A percentile compares a stretch with the other conserved stretches of the same genome.
Conservation (phyloP, 2,329 filamentous ascomycete species). For the Ceratocystis colombiana region DNA sequence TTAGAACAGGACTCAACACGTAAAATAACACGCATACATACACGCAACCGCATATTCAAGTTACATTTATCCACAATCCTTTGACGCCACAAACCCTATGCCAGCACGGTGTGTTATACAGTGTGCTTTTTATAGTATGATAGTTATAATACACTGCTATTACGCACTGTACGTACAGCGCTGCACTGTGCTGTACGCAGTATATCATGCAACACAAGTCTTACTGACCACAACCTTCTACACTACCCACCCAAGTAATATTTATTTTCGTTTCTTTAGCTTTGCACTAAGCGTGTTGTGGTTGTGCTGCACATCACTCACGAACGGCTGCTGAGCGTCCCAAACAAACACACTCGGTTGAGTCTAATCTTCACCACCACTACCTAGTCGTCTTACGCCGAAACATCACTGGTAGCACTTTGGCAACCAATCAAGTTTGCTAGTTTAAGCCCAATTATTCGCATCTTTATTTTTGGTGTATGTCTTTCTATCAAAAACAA, state of each 20-base stretch:
- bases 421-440: too few species aligned
- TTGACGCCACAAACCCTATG: too few species aligned
- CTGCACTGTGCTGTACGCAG: background rate
- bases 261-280: background rate
- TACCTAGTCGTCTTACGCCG: too few species aligned
- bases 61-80: conserved; percentile 3
- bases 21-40: conserved; percentile 1
- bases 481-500: background rate
- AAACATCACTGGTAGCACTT: too few species aligned
- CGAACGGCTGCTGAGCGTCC: too few species aligned
- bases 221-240: background rate
- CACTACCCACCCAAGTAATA: background rate
- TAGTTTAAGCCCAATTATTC: too few species aligned
- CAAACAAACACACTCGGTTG: too few species aligned
- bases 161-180: background rate
- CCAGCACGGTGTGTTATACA: too few species aligned
- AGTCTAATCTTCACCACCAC: too few species aligned
- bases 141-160: too few species aligned
- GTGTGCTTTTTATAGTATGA: too few species aligned
- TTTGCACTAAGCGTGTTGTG: background rate
- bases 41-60: background rate
- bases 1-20: background rate
- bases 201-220: conserved; percentile 4
- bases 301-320: too few species aligned
- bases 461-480: background rate